phyloP scores from a whole-genome alignment of 2,329 filamentous ascomycete species.

The Calonectria montana region DNA sequence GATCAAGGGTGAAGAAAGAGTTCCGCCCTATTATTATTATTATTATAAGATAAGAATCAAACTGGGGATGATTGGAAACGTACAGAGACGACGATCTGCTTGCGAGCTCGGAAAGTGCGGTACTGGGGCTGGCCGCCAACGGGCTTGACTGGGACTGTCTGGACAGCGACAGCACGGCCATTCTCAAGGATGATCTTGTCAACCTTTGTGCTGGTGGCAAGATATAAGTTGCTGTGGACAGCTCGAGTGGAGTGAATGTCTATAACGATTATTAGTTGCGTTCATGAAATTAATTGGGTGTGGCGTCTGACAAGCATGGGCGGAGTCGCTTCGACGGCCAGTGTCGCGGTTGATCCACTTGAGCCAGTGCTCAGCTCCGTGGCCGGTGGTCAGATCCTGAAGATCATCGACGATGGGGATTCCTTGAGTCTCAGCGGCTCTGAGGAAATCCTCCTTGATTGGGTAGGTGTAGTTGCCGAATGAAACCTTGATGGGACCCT shows the following conservation, averaged over 20 bases:
- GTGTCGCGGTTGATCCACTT: conserved; percentile 83
- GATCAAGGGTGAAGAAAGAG: conserved; percentile 78
- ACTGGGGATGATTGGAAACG: neutral
- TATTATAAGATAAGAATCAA: neutral
- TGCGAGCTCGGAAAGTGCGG: conserved; percentile 73
- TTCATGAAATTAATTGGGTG: neutral
- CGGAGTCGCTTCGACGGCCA: conserved; percentile 18
- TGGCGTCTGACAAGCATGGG: conserved; percentile 17
- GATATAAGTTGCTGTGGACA: conserved; percentile 76
- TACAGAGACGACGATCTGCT: conserved; percentile 76
- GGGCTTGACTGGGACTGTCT: conserved; percentile 77
- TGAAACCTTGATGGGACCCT: conserved; percentile 85
- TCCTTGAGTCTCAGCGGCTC: conserved; percentile 77
- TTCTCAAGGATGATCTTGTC: conserved; percentile 82
- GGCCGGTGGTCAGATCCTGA: conserved; percentile 75
- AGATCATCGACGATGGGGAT: conserved; percentile 81
- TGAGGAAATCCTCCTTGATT: conserved; percentile 83
- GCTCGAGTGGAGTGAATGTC: conserved; percentile 82
- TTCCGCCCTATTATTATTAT: conserved; percentile 62
- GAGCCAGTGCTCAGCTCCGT: conserved; percentile 84
- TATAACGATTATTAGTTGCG: conserved; percentile 48
- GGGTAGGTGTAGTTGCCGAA: conserved; percentile 86
- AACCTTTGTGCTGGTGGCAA: conserved; percentile 81
- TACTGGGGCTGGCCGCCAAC: conserved; percentile 64
- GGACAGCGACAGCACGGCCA: conserved; percentile 77